These are phyloP conservation scores for Dioscorea zingiberensis DNA, from an alignment of 106 monocot species.

Conservation along the genomic window DNA sequence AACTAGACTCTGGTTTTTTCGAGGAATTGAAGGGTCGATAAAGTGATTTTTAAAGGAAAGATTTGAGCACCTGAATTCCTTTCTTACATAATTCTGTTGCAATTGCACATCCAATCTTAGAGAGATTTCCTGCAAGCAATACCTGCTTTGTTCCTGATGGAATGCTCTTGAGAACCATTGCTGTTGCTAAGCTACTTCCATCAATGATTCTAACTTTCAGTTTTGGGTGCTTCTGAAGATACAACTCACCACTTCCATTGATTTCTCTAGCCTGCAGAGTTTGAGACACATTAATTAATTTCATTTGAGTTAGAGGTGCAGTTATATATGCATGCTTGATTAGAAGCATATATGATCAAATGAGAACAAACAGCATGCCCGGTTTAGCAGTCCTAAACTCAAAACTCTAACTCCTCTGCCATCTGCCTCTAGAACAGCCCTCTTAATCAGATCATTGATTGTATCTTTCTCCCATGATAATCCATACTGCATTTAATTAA, in stretches of 20 bases:
- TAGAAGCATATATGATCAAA: too few species aligned
- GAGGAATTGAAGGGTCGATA: neutral
- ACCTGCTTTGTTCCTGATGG: conserved; percentile 54
- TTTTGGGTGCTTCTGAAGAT: conserved; percentile 72
- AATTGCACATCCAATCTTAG: conserved; percentile 46
- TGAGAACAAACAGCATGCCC: conserved; percentile 20
- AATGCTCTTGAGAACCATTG: conserved; percentile 63
- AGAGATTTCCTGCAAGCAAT: conserved; percentile 46
- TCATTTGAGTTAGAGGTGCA: too few species aligned
- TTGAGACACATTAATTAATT: too few species aligned
- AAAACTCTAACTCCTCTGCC: conserved; percentile 56
- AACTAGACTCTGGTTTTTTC: too few species aligned
- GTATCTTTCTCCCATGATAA: conserved; percentile 51
- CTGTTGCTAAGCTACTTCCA: conserved; percentile 79
- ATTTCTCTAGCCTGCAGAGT: conserved; percentile 51
- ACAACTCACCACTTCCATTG: conserved; percentile 63
- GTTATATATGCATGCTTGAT: too few species aligned
- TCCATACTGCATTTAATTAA: conserved; percentile 32
- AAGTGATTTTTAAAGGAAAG: too few species aligned
- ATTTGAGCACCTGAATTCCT: conserved; percentile 48
- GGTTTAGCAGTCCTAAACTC: conserved; percentile 66
- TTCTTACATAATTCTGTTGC: conserved; percentile 45
- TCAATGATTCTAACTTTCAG: conserved; percentile 68
- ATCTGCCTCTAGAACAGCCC: conserved; percentile 62
- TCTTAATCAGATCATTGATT: conserved; percentile 69